Conservation (phyloP, 225 moss, liverwort and hornwort genomes). For the Marchantia paleacea region DNA sequence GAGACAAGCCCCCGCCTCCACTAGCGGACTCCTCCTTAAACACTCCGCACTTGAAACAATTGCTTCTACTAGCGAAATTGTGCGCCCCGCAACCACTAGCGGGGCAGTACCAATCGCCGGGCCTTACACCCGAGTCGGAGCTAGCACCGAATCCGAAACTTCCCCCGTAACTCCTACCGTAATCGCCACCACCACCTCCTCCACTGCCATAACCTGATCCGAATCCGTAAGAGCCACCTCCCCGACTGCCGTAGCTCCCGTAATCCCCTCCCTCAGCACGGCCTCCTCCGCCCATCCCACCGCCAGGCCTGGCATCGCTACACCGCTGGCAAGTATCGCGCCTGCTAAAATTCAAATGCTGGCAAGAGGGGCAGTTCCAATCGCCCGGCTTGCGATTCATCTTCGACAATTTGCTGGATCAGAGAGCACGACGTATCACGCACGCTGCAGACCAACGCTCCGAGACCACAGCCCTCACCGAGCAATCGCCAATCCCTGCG, state of each 20-base stretch:
- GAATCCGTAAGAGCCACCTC: constrained; percentile 30
- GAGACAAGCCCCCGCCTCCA: constrained; percentile 22
- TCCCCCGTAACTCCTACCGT: constrained; percentile 41
- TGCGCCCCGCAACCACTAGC: constrained; percentile 51
- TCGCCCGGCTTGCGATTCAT: constrained; percentile 59
- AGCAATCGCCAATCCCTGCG: neutral
- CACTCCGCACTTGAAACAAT: constrained; percentile 54
- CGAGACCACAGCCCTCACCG: neutral
- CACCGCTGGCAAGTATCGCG: constrained; percentile 57
- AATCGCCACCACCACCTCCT: constrained; percentile 32
- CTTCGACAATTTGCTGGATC: constrained; percentile 13
- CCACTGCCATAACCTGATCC: constrained; percentile 21
- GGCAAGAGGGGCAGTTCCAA: constrained; percentile 61
- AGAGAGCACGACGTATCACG: neutral
- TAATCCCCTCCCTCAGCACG: constrained; percentile 24
- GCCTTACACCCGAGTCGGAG: constrained; percentile 48
- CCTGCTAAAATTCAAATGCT: constrained; percentile 61
- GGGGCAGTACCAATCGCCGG: constrained; percentile 60
- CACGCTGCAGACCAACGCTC: too few relatives aligned
- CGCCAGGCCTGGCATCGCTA: constrained; percentile 51
- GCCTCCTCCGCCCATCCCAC: constrained; percentile 20
- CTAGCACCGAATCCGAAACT: constrained; percentile 45
- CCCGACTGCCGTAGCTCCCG: constrained; percentile 31
- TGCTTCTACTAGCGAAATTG: constrained; percentile 60
- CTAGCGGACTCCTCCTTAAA: constrained; percentile 39